These are phyloP conservation scores for Salvia hispanica DNA, from an alignment of 257 asterid species.

Conservation along the genomic window DNA sequence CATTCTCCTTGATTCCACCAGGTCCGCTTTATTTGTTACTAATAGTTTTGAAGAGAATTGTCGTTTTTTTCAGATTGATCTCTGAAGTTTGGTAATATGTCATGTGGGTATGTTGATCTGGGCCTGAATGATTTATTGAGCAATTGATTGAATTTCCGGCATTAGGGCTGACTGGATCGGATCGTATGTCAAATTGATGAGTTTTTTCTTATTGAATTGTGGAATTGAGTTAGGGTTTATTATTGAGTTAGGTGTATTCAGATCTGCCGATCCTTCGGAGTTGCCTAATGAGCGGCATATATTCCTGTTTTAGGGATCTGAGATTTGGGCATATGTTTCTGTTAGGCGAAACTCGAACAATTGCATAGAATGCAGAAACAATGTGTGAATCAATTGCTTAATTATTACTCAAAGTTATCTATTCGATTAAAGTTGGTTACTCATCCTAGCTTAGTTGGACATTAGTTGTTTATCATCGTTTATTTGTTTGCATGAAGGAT, in stretches of 20 bases:
- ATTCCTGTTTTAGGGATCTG: conserved; percentile 26
- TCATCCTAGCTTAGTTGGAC: conserved; percentile 7
- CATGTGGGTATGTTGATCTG: conserved; percentile 28
- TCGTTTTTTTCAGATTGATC: conserved; percentile 18
- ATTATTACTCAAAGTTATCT: background rate
- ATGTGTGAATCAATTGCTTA: conserved; percentile 22
- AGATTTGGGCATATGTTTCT: conserved; percentile 14
- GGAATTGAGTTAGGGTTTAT: conserved; percentile 29
- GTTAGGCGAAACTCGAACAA: conserved; percentile 7
- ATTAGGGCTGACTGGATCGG: conserved; percentile 32
- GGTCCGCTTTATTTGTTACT: conserved; percentile 41
- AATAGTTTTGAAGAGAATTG: background rate
- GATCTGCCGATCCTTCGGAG: conserved; percentile 33
- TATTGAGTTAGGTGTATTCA: conserved; percentile 27
- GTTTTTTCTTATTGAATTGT: conserved; percentile 16
- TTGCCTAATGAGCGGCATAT: conserved; percentile 7
- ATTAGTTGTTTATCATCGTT: background rate
- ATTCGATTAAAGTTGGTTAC: conserved; percentile 5
- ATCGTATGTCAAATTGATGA: conserved; percentile 31
- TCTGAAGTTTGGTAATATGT: conserved; percentile 3
- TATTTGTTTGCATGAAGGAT: background rate
- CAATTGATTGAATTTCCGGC: conserved; percentile 22
- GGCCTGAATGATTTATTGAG: conserved; percentile 6
- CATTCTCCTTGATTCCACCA: conserved; percentile 41
- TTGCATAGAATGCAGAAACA: background rate